Percentiles rank a stretch among this genome's conserved stretches.
Evolutionary conservation across 2,329 filamentous ascomycete genomes (phyloP).

Genomic region (Neofusicoccum cordaticola): DNA sequence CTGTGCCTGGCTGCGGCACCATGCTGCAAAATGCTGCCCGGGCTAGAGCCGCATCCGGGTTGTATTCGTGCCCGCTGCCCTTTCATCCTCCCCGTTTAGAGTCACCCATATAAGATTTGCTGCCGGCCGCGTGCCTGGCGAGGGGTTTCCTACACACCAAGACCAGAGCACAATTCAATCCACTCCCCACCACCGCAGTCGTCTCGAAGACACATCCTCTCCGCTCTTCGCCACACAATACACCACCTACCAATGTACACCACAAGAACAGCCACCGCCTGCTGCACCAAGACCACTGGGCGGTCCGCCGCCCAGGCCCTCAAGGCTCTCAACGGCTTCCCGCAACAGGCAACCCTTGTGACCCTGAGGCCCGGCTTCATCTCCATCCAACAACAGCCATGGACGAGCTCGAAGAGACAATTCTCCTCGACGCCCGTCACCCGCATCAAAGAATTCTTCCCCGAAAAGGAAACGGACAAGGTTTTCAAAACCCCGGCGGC

Average conservation of each 20-base stretch:
- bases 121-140: background rate
- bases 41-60: background rate
- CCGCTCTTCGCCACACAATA: background rate
- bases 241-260: conserved; percentile 14
- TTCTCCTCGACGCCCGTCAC: conserved; percentile 40
- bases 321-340: conserved; percentile 26
- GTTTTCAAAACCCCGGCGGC: conserved; percentile 47
- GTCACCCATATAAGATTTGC: conserved; percentile 12
- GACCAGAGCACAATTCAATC: background rate
- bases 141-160: background rate
- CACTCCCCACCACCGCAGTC: background rate
- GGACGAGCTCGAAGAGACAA: conserved; percentile 28
- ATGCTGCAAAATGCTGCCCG: background rate
- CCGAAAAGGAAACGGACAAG: conserved; percentile 41
- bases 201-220: background rate
- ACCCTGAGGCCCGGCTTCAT: conserved; percentile 24
- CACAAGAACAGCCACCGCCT: conserved; percentile 3
- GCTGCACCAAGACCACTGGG: background rate
- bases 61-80: conserved; percentile 2
- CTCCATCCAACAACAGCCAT: conserved; percentile 24
- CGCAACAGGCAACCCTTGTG: conserved; percentile 15
- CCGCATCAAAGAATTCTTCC: conserved; percentile 47
- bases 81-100: background rate
- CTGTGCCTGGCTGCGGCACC: background rate
- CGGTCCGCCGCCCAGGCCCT: conserved; percentile 17